Evolutionary conservation across 306 rosid species (phyloP).

Genomic region (Cicer yamashitae): DNA sequence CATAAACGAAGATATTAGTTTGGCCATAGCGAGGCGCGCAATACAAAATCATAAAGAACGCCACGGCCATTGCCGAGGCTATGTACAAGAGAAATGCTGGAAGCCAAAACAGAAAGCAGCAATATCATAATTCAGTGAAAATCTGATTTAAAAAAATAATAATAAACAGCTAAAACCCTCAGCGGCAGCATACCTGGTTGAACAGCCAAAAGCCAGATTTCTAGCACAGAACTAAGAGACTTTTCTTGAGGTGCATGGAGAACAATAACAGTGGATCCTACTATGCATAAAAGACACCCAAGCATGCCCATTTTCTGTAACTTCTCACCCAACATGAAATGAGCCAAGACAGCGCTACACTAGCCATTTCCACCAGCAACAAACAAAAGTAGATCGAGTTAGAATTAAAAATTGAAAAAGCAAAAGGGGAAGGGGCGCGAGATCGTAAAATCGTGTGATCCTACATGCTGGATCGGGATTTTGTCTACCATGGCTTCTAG

Average conservation of each 20-base stretch:
- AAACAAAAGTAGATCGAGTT: slow-evolving; percentile 24
- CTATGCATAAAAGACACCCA: slow-evolving; percentile 86
- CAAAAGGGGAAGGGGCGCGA: not conserved
- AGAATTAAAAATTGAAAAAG: not conserved
- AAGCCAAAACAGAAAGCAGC: slow-evolving; percentile 40
- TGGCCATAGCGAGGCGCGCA: slow-evolving; percentile 83
- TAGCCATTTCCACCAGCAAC: slow-evolving; percentile 44
- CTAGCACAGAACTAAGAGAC: slow-evolving; percentile 62
- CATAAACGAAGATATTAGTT: slow-evolving; percentile 72
- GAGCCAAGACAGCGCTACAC: slow-evolving; percentile 92
- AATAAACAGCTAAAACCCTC: slow-evolving; percentile 4
- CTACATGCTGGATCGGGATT: too few species aligned
- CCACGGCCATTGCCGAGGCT: slow-evolving; percentile 68
- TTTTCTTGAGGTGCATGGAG: slow-evolving; percentile 80
- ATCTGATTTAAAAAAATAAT: not conserved
- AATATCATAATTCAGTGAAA: slow-evolving; percentile 32
- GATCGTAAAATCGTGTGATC: too few species aligned
- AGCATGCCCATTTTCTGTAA: slow-evolving; percentile 86
- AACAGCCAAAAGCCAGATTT: slow-evolving; percentile 82
- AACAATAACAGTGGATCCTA: slow-evolving; percentile 77
- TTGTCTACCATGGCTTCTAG: too few species aligned
- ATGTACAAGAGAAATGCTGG: slow-evolving; percentile 83
- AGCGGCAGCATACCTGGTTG: slow-evolving; percentile 70
- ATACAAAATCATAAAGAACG: slow-evolving; percentile 66
- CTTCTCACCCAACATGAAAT: slow-evolving; percentile 79